phyloP scores from a whole-genome alignment of 257 asterid genomes.

The Oldenlandia corymbosa region DNA sequence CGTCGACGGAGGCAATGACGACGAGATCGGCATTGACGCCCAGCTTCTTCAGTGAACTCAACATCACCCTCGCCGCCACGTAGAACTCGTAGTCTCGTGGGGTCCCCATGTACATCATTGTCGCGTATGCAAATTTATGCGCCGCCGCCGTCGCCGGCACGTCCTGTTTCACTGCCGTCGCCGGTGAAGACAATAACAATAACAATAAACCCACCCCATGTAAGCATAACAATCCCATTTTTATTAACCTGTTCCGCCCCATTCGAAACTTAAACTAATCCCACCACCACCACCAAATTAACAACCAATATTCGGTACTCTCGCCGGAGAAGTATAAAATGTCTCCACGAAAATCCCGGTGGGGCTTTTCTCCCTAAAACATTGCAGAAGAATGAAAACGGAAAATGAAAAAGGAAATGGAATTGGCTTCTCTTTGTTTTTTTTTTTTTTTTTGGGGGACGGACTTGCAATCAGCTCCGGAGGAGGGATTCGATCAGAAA shows the following conservation, averaged over 20 bases:
- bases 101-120: slow-evolving; percentile 98
- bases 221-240: background rate
- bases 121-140: slow-evolving; percentile 71
- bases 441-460: background rate
- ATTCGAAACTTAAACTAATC: background rate
- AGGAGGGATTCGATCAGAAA: background rate
- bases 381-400: background rate
- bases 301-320: no score
- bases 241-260: background rate
- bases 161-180: background rate
- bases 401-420: no score
- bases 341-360: background rate
- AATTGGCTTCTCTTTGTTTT: no score
- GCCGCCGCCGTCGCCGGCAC: background rate
- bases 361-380: background rate
- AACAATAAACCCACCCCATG: slow-evolving; percentile 9
- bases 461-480: background rate
- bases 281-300: background rate
- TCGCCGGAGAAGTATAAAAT: background rate
- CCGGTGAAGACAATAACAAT: slow-evolving; percentile 9
- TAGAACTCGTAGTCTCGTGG: slow-evolving; percentile 95
- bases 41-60: slow-evolving; percentile 50
- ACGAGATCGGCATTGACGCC: slow-evolving; percentile 76
- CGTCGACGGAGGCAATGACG: slow-evolving; percentile 93
- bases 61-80: slow-evolving; percentile 80